Conservation (phyloP, 2,329 filamentous ascomycete genomes). For the Exophiala calicioides region DNA sequence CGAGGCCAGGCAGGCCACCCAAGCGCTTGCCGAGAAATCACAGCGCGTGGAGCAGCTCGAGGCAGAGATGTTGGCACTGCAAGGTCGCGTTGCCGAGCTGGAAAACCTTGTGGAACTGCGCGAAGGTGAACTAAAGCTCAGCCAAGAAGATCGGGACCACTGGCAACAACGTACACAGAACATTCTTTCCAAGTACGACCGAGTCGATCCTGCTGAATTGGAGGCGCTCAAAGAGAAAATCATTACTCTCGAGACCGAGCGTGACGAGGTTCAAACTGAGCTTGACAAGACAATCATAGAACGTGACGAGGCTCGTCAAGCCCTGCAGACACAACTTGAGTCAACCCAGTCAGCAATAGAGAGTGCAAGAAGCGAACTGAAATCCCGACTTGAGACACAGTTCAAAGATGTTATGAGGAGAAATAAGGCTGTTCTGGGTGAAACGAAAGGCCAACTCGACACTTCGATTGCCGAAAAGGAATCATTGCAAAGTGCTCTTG, state of each 20-base stretch:
- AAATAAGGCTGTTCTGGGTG: conserved; percentile 63
- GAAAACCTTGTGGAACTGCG: conserved; percentile 79
- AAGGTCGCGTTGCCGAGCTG: conserved; percentile 76
- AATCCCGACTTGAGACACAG: conserved; percentile 48
- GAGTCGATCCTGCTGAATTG: conserved; percentile 89
- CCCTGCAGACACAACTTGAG: conserved; percentile 53
- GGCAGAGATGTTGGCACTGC: conserved; percentile 75
- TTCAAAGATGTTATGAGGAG: conserved; percentile 62
- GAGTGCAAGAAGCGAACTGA: conserved; percentile 52
- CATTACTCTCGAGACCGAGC: conserved; percentile 64
- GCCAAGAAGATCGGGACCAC: conserved; percentile 87
- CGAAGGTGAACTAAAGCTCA: conserved; percentile 82
- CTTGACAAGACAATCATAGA: conserved; percentile 54
- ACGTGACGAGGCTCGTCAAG: conserved; percentile 40
- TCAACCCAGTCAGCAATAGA: conserved; percentile 51
- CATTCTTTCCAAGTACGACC: conserved; percentile 93
- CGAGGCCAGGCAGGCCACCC: conserved; percentile 77
- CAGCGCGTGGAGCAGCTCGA: conserved; percentile 73
- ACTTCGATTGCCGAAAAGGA: conserved; percentile 63
- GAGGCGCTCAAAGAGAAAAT: conserved; percentile 84
- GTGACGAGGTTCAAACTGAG: conserved; percentile 62
- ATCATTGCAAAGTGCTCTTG: conserved; percentile 67
- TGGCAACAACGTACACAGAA: conserved; percentile 97
- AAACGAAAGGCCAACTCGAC: conserved; percentile 53
- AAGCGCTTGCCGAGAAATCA: conserved; percentile 72